Evolutionary conservation across 2,329 filamentous ascomycete species (phyloP).

Genomic region (Cercospora sojina): DNA sequence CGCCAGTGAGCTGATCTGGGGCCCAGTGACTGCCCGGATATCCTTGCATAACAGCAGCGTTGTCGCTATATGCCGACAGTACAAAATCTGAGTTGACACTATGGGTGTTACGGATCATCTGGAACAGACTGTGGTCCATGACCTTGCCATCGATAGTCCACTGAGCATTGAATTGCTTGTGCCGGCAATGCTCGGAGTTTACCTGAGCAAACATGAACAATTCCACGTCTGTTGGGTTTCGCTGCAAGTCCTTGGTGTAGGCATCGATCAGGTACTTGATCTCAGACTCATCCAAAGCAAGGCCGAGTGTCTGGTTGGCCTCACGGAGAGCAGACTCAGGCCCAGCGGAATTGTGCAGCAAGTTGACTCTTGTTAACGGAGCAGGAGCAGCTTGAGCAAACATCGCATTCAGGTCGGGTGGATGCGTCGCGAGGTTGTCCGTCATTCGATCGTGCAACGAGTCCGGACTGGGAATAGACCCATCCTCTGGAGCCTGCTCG

Average conservation of each 20-base stretch:
- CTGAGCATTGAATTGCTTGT: slow-evolving; percentile 93
- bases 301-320: slow-evolving; percentile 79
- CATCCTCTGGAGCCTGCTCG: slow-evolving; percentile 50
- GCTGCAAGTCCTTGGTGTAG: slow-evolving; percentile 64
- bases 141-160: slow-evolving; percentile 89
- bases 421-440: slow-evolving; percentile 67
- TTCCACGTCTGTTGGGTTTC: slow-evolving; percentile 82
- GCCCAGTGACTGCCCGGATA: slow-evolving; percentile 76
- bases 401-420: slow-evolving; percentile 71
- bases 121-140: slow-evolving; percentile 80
- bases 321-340: slow-evolving; percentile 72
- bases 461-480: slow-evolving; percentile 63
- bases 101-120: slow-evolving; percentile 96
- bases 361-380: slow-evolving; percentile 71
- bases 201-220: slow-evolving; percentile 99
- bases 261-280: slow-evolving; percentile 92
- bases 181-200: slow-evolving; percentile 89
- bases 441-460: slow-evolving; percentile 93
- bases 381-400: slow-evolving; percentile 69
- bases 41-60: slow-evolving; percentile 86
- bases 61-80: slow-evolving; percentile 96
- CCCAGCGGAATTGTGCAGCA: slow-evolving; percentile 50
- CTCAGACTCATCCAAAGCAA: slow-evolving; percentile 83
- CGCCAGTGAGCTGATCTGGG: slow-evolving; percentile 79
- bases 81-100: slow-evolving; percentile 72